Conservation (phyloP, 78 protist genomes). For the Anaeramoeba flamelloides region DNA sequence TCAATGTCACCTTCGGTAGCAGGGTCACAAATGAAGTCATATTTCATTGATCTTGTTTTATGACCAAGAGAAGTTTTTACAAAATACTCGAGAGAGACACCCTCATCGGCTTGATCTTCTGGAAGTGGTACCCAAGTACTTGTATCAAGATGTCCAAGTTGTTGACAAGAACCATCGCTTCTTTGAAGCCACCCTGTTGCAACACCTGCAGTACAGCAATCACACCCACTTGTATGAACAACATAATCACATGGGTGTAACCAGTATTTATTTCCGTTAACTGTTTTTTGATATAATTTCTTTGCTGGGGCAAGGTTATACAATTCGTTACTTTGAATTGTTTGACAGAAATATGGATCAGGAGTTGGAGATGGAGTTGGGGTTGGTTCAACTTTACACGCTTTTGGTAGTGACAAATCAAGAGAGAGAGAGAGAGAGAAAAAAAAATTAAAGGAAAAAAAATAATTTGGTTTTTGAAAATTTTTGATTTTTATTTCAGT, state of each 20-base stretch:
- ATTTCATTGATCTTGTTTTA: too few relatives aligned
- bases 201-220: not conserved
- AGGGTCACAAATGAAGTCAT: not conserved
- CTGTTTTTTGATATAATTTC: not conserved
- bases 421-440: too few relatives aligned
- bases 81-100: not conserved
- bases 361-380: not conserved
- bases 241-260: not conserved
- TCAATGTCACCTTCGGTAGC: too few relatives aligned
- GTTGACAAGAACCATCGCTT: not conserved
- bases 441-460: too few relatives aligned
- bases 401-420: too few relatives aligned
- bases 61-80: too few relatives aligned
- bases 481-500: too few relatives aligned
- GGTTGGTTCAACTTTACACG: too few relatives aligned
- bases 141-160: not conserved
- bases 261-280: not conserved
- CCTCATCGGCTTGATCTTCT: not conserved
- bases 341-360: not conserved
- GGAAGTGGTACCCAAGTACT: not conserved
- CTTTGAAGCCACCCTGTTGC: not conserved
- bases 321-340: not conserved
- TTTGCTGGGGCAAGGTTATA: not conserved
- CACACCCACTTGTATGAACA: too few relatives aligned
- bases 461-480: too few relatives aligned